These are phyloP conservation scores for Pythium phragmitis DNA, from an alignment of 352 stramenopile species.

Conservation along the genomic window DNA sequence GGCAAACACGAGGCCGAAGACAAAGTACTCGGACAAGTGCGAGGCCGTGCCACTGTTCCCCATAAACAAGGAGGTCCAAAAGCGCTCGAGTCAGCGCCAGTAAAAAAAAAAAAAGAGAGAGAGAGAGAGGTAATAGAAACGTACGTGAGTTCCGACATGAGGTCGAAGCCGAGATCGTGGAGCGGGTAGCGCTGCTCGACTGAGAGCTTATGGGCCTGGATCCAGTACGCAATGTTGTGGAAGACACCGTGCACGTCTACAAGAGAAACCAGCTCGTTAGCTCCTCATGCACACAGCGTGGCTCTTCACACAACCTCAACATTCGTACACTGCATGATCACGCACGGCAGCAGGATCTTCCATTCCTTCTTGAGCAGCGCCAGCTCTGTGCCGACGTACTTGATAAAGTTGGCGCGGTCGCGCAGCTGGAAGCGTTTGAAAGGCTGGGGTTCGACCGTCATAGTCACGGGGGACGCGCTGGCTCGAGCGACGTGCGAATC, in stretches of 20 bases:
- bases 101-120: not conserved
- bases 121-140: not conserved
- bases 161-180: conserved; percentile 71
- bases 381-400: conserved; percentile 66
- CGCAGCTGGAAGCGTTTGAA: conserved; percentile 50
- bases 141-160: conserved; percentile 70
- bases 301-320: not conserved
- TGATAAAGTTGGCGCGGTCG: conserved; percentile 52
- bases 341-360: conserved; percentile 70
- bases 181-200: conserved; percentile 68
- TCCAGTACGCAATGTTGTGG: conserved; percentile 87
- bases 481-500: not conserved
- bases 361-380: conserved; percentile 61
- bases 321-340: conserved; percentile 82
- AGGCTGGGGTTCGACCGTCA: not conserved
- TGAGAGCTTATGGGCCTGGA: conserved; percentile 68
- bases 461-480: not conserved
- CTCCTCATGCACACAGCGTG: too few relatives aligned
- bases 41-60: conserved; percentile 32
- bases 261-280: not conserved
- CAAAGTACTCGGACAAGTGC: conserved; percentile 69
- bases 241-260: conserved; percentile 78
- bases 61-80: not conserved
- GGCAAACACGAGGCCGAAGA: conserved; percentile 72
- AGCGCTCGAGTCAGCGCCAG: not conserved